A percentile compares a stretch with the other conserved stretches of the same genome.
Conservation (phyloP, 352 stramenopile genomes). For the Phytopythium mirpurense region DNA sequence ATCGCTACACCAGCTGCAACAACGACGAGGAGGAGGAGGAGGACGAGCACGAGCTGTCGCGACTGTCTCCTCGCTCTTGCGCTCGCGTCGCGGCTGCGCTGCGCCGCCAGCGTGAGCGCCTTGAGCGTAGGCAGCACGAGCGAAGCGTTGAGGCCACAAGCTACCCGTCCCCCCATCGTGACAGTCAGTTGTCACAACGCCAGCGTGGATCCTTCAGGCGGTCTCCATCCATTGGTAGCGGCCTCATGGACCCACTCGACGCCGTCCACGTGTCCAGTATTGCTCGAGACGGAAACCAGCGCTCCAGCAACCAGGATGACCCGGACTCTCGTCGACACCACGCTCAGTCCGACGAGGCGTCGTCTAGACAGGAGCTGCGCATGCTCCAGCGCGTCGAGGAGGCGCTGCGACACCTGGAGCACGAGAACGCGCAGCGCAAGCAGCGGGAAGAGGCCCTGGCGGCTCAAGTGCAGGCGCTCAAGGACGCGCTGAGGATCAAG, state of each 20-base stretch:
- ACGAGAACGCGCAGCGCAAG: conserved; percentile 51
- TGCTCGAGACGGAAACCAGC: background rate
- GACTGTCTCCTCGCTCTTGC: background rate
- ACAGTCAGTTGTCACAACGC: too few relatives aligned
- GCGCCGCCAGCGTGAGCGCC: background rate
- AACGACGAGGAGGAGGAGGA: background rate
- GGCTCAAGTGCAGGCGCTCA: conserved; percentile 49
- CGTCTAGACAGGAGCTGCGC: conserved; percentile 25
- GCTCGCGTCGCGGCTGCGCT: background rate
- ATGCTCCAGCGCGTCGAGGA: conserved; percentile 69
- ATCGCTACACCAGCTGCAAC: background rate
- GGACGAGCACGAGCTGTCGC: background rate
- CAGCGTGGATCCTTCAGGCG: too few relatives aligned
- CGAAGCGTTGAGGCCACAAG: background rate
- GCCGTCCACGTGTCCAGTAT: background rate
- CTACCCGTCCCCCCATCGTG: background rate
- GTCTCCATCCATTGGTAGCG: background rate
- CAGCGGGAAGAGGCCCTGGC: conserved; percentile 41
- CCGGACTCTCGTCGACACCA: conserved; percentile 9
- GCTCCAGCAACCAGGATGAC: background rate
- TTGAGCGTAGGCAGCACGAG: background rate
- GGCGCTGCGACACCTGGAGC: conserved; percentile 63
- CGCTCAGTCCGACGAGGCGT: conserved; percentile 12
- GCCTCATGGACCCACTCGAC: background rate
- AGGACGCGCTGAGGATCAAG: conserved; percentile 44